Conservation (phyloP, 345 rosid genomes). For the Gynandropsis gynandra region DNA sequence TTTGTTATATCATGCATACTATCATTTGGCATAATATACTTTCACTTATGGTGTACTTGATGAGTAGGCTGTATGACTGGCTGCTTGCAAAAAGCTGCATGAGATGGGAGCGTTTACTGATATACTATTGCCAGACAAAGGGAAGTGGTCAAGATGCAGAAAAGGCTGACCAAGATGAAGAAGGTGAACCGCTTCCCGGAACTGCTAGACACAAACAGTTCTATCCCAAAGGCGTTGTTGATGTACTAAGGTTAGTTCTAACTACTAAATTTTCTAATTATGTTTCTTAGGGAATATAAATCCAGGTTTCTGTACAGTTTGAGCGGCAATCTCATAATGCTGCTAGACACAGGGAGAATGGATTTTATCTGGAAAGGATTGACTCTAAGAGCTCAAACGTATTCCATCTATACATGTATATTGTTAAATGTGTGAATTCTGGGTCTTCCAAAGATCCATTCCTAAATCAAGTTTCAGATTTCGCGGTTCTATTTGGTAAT, state of each 20-base stretch:
- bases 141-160: slow-evolving; percentile 90
- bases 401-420: slow-evolving; percentile 66
- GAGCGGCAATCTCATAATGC: background rate
- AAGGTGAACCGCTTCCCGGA: slow-evolving; percentile 96
- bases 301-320: too few relatives aligned
- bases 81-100: slow-evolving; percentile 98
- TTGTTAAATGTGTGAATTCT: slow-evolving; percentile 53
- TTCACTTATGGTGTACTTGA: slow-evolving; percentile 20
- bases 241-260: slow-evolving; percentile 60
- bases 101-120: slow-evolving; percentile 99
- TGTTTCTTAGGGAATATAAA: too few relatives aligned
- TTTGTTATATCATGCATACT: slow-evolving; percentile 2
- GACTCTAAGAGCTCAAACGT: slow-evolving; percentile 38
- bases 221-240: slow-evolving; percentile 98
- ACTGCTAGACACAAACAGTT: slow-evolving; percentile 98
- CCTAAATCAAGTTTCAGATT: slow-evolving; percentile 74
- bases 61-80: slow-evolving; percentile 90
- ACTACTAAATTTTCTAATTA: background rate
- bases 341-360: slow-evolving; percentile 74
- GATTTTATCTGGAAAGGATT: slow-evolving; percentile 77
- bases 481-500: slow-evolving; percentile 89
- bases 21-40: background rate
- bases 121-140: slow-evolving; percentile 95
- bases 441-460: slow-evolving; percentile 85
- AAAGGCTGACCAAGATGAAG: slow-evolving; percentile 72